A percentile compares a stretch with the other conserved stretches of the same genome.
phyloP scores from a whole-genome alignment of 2,329 filamentous ascomycete species.

The Zymoseptoria pseudotritici region DNA sequence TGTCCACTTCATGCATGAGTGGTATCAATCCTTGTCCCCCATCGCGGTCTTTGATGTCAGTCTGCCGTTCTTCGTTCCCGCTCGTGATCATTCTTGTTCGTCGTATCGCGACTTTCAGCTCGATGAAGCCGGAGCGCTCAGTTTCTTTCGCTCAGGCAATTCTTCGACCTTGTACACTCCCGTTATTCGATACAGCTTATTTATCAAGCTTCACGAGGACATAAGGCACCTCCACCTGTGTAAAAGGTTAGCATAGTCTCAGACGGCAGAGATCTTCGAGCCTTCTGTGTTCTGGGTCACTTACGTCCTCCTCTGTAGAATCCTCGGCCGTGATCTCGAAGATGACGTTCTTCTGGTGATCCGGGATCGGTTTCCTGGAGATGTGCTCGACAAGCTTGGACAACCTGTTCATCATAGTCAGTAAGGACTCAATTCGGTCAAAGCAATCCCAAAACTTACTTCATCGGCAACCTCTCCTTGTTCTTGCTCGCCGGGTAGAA shows the following conservation, averaged over 20 bases:
- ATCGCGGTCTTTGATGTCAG: neutral
- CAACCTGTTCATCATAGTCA: constrained; percentile 50
- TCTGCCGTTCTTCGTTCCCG: neutral
- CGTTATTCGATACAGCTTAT: constrained; percentile 14
- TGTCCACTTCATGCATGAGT: neutral
- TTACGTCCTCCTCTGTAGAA: constrained; percentile 70
- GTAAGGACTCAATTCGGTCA: constrained; percentile 16
- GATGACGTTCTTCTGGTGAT: constrained; percentile 90
- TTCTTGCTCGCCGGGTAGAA: constrained; percentile 81
- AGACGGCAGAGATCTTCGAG: too few relatives aligned
- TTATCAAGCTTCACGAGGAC: constrained; percentile 74
- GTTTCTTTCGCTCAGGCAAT: too few relatives aligned
- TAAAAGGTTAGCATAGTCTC: too few relatives aligned
- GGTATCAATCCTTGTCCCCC: neutral
- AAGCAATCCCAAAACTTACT: constrained; percentile 39
- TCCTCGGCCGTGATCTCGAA: constrained; percentile 95
- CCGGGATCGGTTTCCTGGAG: constrained; percentile 84
- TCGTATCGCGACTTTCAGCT: neutral
- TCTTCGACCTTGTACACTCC: too few relatives aligned
- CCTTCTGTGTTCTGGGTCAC: too few relatives aligned
- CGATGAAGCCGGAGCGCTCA: neutral
- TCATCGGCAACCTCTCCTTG: constrained; percentile 70
- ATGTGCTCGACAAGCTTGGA: constrained; percentile 82
- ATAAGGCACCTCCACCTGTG: constrained; percentile 74
- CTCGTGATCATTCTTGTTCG: neutral